Evolutionary conservation across 148 eudicot genomes (phyloP), one percentile per base, ranked within the genome.

Genomic region (Bassia scoparia): DNA sequence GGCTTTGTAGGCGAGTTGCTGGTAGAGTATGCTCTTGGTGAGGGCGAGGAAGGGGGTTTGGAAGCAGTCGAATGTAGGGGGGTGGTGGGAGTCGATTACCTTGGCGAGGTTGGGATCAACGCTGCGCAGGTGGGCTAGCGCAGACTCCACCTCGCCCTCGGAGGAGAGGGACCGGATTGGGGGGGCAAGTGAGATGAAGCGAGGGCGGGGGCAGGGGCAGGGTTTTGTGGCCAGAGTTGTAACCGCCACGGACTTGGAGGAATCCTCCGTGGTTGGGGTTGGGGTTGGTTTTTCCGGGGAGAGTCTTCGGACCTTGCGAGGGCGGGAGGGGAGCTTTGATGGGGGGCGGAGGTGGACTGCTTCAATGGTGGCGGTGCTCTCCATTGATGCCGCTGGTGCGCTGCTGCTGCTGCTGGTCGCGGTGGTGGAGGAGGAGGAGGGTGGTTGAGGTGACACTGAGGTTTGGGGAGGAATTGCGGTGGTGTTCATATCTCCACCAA

Each of bases 1-100:
- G 37, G 90, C 90, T 60, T 84, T 87, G 79, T 72, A 87, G 0
- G 90, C 90, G n/a, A 87, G 81, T 31, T 87, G 90, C 54, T 87
- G 90, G 75, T 87, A 87, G 69, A 87, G 78, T 69, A 87, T 87
- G 73, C 81, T 76, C 60, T 72, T 84, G 67, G 83, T 38, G 31
- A 87, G 77, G 77, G 90, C 90, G 17, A 84, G 86, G 50, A 87
- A 87, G 0, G 90, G 90, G 44, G 90, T 56, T 63, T 82, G 84
- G 58, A 69, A 84, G 15, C 87, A 73, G 24, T 82, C 86, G 78
- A 86, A 84, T 0, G 83, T 69, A 0, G 87, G 90, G 9, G 75
- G 88, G 15, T 61, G 75, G 58, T 87, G 78, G 49, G 34, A 53
- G 46, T 71, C 72, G 67, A 84, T 84, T 2, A 87, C 33, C 4